Conservation (phyloP, 2,329 filamentous ascomycete genomes). For the Diaporthe citrichinensis region DNA sequence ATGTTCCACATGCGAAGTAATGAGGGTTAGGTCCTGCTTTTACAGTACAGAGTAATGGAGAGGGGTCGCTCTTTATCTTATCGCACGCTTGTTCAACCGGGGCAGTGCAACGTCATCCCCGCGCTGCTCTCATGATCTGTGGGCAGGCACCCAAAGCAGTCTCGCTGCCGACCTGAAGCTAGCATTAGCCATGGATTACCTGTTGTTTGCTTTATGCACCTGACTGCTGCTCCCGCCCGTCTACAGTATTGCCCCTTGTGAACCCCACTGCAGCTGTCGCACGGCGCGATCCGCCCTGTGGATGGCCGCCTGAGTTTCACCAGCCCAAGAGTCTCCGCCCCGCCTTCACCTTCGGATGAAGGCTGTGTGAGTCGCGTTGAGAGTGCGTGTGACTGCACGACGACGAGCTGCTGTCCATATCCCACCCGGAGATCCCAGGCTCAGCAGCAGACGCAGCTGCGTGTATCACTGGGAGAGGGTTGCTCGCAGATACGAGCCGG, state of each 20-base stretch:
- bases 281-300: constrained; percentile 21
- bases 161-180: constrained; percentile 18
- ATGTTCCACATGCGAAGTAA: background rate
- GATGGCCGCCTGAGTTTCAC: constrained; percentile 30
- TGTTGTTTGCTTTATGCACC: constrained; percentile 18
- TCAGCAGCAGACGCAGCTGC: background rate
- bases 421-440: background rate
- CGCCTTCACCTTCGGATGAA: background rate
- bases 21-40: background rate
- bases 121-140: constrained; percentile 17
- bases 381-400: background rate
- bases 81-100: background rate
- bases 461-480: background rate
- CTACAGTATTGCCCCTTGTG: constrained; percentile 2
- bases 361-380: constrained; percentile 5
- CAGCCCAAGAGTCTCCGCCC: constrained; percentile 4
- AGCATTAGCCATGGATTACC: constrained; percentile 11
- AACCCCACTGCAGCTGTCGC: constrained; percentile 11
- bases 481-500: constrained; percentile 4
- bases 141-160: background rate
- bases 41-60: no score
- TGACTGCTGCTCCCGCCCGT: constrained; percentile 4
- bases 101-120: constrained; percentile 28
- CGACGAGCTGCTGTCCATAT: constrained; percentile 5
- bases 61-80: constrained; percentile 6